Percentiles rank a stretch among this genome's conserved stretches.
Conservation (phyloP, 306 rosid species). For the Delonix regia region DNA sequence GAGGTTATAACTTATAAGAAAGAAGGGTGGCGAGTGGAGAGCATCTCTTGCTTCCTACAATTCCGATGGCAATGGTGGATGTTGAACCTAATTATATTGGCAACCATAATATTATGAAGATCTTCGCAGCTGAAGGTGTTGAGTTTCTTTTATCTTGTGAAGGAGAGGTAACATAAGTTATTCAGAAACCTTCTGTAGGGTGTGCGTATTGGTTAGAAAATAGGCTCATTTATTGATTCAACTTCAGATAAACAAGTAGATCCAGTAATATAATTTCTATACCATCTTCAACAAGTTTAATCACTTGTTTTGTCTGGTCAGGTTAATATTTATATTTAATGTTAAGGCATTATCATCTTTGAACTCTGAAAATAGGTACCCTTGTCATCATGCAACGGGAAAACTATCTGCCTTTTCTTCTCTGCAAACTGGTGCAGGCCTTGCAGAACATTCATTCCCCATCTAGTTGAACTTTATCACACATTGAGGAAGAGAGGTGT, state of each 20-base stretch:
- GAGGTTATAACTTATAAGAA: conserved; percentile 32
- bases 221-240: conserved; percentile 7
- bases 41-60: conserved; percentile 37
- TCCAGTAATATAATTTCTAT: not conserved
- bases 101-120: conserved; percentile 44
- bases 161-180: conserved; percentile 59
- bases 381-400: conserved; percentile 66
- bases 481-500: conserved; percentile 49
- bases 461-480: conserved; percentile 62
- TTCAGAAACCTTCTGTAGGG: conserved; percentile 25
- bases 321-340: conserved; percentile 5
- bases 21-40: conserved; percentile 30
- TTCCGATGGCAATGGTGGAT: conserved; percentile 60
- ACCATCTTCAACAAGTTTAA: not conserved
- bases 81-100: conserved; percentile 45
- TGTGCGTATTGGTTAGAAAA: not conserved
- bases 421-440: conserved; percentile 97
- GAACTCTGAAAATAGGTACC: conserved; percentile 63
- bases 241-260: too few relatives aligned
- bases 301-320: conserved; percentile 33
- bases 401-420: conserved; percentile 74
- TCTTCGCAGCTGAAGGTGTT: conserved; percentile 71
- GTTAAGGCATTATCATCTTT: conserved; percentile 16
- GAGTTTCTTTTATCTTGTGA: conserved; percentile 73
- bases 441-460: conserved; percentile 78